These are phyloP conservation scores for Paramecium caudatum DNA, from an alignment of 73 alveolate genomes.

Conservation along the genomic window DNA sequence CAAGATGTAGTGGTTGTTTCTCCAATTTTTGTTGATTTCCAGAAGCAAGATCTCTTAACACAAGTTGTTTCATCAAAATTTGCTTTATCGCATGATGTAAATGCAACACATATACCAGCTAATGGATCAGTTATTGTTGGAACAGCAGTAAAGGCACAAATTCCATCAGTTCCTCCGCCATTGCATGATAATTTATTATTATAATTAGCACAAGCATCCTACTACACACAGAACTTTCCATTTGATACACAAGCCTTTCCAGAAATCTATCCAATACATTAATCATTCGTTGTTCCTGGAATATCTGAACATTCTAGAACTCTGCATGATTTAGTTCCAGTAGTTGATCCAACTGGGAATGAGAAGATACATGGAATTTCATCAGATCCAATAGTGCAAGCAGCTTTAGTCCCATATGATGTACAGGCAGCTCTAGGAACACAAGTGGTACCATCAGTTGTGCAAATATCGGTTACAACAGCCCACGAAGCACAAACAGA, in stretches of 20 bases:
- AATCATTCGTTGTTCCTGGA: constrained; percentile 6
- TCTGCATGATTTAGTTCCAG: constrained; percentile 56
- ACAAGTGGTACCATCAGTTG: constrained; percentile 53
- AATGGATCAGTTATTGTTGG: constrained; percentile 23
- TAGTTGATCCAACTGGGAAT: constrained; percentile 53
- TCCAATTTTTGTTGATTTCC: constrained; percentile 19
- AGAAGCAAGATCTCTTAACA: not conserved
- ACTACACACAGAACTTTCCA: constrained; percentile 1
- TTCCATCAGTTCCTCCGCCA: constrained; percentile 43
- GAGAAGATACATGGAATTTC: constrained; percentile 26
- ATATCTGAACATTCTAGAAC: constrained; percentile 15
- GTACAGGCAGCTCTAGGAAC: constrained; percentile 28
- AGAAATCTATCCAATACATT: not conserved
- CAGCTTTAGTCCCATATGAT: constrained; percentile 5
- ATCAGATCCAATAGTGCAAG: constrained; percentile 36
- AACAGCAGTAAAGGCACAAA: constrained; percentile 46
- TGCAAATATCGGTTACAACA: not conserved
- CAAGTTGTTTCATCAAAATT: constrained; percentile 40
- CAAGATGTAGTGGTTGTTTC: constrained; percentile 26
- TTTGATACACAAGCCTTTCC: constrained; percentile 58
- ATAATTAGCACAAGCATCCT: constrained; percentile 7
- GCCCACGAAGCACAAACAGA: not conserved
- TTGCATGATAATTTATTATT: not conserved
- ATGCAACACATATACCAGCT: constrained; percentile 10
- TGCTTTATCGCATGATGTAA: not conserved